phyloP scores from a whole-genome alignment of 1,284 basidiomycete genomes.

The Rhodotorula sp. region DNA sequence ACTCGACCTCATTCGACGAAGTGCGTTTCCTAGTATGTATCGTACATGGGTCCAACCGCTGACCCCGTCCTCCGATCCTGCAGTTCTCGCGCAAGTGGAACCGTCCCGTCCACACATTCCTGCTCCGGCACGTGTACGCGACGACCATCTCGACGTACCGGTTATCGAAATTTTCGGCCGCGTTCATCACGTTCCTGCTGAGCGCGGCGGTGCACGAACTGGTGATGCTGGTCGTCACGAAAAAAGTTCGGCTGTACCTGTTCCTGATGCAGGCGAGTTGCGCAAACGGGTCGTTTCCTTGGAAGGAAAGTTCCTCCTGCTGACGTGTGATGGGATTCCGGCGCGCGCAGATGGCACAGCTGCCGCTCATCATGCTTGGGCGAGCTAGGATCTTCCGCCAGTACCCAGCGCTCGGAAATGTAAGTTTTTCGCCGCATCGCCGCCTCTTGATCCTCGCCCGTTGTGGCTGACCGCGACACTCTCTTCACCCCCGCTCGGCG shows the following conservation, averaged over 20 bases:
- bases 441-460: background rate
- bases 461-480: background rate
- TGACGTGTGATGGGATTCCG: background rate
- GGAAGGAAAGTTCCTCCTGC: too few species aligned
- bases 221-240: conserved; percentile 91
- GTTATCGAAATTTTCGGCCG: conserved; percentile 71
- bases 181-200: conserved; percentile 86
- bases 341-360: conserved; percentile 70
- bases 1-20: conserved; percentile 92
- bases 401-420: conserved; percentile 67
- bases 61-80: background rate
- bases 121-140: conserved; percentile 81
- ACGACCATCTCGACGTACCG: conserved; percentile 75
- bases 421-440: conserved; percentile 1
- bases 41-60: background rate
- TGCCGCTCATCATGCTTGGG: conserved; percentile 83
- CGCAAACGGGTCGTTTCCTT: too few species aligned
- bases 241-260: conserved; percentile 80
- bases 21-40: background rate
- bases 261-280: conserved; percentile 61
- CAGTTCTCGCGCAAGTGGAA: conserved; percentile 92
- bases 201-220: conserved; percentile 64
- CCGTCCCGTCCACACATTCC: conserved; percentile 80
- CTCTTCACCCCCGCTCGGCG: background rate
- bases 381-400: conserved; percentile 70